These are phyloP conservation scores for Lagerstroemia speciosa DNA, from an alignment of 345 rosid genomes.

Conservation along the genomic window DNA sequence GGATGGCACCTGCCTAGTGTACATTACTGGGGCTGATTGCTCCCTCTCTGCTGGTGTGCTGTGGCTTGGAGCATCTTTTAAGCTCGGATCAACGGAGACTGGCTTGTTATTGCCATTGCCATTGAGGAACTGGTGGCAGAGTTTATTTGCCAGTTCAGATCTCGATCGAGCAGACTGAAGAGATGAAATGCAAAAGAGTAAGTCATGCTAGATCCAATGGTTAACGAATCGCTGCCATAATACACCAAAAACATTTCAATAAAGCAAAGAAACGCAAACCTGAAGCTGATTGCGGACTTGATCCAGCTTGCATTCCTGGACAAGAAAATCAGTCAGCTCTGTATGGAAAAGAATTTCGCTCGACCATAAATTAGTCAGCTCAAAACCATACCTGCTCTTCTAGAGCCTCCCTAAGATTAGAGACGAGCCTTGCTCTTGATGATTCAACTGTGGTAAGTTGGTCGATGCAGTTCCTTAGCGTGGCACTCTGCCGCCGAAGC, in stretches of 20 bases:
- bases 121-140: slow-evolving; percentile 41
- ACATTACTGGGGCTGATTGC: slow-evolving; percentile 61
- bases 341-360: slow-evolving; percentile 4
- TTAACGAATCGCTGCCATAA: neutral
- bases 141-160: slow-evolving; percentile 38
- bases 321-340: slow-evolving; percentile 17
- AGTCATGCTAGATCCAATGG: neutral
- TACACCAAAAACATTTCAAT: neutral
- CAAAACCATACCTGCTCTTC: slow-evolving; percentile 65
- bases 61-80: slow-evolving; percentile 35
- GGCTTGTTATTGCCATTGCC: slow-evolving; percentile 21
- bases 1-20: slow-evolving; percentile 26
- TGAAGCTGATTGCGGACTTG: slow-evolving; percentile 67
- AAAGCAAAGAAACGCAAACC: slow-evolving; percentile 30
- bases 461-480: slow-evolving; percentile 60
- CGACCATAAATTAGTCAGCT: slow-evolving; percentile 8
- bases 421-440: slow-evolving; percentile 59
- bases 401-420: slow-evolving; percentile 66
- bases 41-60: slow-evolving; percentile 37
- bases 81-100: slow-evolving; percentile 31
- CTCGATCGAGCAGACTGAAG: slow-evolving; percentile 47
- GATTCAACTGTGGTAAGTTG: slow-evolving; percentile 59
- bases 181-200: neutral
- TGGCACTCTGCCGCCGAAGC: slow-evolving; percentile 62
- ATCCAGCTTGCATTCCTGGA: slow-evolving; percentile 76